A percentile compares a stretch with the other conserved stretches of the same genome.
These are phyloP conservation scores for Aspergillus biplanus DNA, from an alignment of 495 filamentous ascomycete genomes.

Conservation along the genomic window DNA sequence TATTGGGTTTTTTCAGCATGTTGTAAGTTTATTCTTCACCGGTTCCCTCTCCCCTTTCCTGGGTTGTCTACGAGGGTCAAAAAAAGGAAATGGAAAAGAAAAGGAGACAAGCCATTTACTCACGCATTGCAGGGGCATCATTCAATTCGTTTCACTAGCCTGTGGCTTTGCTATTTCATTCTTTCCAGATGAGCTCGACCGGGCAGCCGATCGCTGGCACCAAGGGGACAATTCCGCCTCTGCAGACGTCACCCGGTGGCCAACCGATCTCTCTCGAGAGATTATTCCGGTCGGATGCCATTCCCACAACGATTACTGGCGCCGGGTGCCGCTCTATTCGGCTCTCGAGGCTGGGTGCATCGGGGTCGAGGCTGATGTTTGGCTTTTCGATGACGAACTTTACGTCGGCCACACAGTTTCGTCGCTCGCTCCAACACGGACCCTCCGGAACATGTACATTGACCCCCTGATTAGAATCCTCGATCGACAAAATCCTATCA, in stretches of 20 bases:
- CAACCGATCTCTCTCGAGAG: constrained; percentile 75
- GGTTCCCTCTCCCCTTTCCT: neutral
- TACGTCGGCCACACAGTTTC: constrained; percentile 59
- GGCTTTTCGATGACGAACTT: constrained; percentile 72
- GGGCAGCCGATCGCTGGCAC: constrained; percentile 47
- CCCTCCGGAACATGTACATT: constrained; percentile 58
- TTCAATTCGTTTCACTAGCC: constrained; percentile 55
- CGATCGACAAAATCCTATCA: constrained; percentile 51
- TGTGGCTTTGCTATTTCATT: constrained; percentile 55
- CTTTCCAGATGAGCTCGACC: constrained; percentile 61
- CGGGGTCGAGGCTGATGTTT: constrained; percentile 84
- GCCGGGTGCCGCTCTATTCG: constrained; percentile 69
- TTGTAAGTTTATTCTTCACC: constrained; percentile 34
- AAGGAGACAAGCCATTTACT: neutral
- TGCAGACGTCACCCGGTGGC: constrained; percentile 61
- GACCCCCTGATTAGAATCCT: constrained; percentile 57
- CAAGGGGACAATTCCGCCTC: constrained; percentile 48
- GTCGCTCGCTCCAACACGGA: constrained; percentile 51
- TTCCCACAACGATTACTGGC: constrained; percentile 93
- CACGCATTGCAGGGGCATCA: constrained; percentile 41
- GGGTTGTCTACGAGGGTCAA: neutral
- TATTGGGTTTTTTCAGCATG: constrained; percentile 41
- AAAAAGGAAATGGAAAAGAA: no score
- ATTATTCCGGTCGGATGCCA: constrained; percentile 67
- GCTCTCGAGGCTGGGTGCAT: constrained; percentile 68